phyloP scores from a whole-genome alignment of 208 protist species.

The Leishmania braziliensis region DNA sequence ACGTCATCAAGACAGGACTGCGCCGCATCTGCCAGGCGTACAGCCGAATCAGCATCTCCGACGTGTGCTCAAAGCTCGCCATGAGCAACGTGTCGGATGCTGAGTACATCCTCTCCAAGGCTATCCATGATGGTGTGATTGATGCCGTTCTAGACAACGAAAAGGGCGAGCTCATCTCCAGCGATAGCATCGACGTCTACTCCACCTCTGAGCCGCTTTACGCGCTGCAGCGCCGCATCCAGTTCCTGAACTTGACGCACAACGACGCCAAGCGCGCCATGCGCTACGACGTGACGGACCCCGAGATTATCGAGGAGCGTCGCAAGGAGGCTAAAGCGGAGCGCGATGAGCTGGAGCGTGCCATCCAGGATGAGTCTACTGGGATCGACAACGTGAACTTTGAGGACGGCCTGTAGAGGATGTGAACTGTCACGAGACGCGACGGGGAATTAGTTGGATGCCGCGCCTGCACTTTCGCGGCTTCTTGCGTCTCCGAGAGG shows the following conservation, averaged over 20 bases:
- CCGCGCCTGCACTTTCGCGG: background rate
- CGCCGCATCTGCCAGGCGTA: constrained; percentile 97
- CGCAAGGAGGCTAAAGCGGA: constrained; percentile 65
- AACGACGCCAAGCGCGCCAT: constrained; percentile 95
- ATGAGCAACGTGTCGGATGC: constrained; percentile 96
- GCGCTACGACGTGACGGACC: constrained; percentile 85
- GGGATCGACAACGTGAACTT: constrained; percentile 78
- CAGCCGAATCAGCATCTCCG: constrained; percentile 96
- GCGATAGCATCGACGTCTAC: constrained; percentile 95
- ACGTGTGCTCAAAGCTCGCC: constrained; percentile 96
- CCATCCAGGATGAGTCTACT: constrained; percentile 71
- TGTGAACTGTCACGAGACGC: background rate
- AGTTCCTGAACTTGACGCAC: constrained; percentile 95
- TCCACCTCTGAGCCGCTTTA: constrained; percentile 95
- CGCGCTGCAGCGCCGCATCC: constrained; percentile 95
- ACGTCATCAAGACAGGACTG: constrained; percentile 98
- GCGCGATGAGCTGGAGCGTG: constrained; percentile 67
- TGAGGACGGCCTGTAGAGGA: constrained; percentile 75
- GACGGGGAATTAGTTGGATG: background rate
- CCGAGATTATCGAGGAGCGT: constrained; percentile 78
- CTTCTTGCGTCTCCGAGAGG: background rate
- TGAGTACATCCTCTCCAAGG: constrained; percentile 98
- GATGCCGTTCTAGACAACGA: constrained; percentile 96
- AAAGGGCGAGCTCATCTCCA: constrained; percentile 91
- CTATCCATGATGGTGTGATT: constrained; percentile 97